phyloP scores from a whole-genome alignment of 768 basidiomycete species.

The Pisolithus albus region DNA sequence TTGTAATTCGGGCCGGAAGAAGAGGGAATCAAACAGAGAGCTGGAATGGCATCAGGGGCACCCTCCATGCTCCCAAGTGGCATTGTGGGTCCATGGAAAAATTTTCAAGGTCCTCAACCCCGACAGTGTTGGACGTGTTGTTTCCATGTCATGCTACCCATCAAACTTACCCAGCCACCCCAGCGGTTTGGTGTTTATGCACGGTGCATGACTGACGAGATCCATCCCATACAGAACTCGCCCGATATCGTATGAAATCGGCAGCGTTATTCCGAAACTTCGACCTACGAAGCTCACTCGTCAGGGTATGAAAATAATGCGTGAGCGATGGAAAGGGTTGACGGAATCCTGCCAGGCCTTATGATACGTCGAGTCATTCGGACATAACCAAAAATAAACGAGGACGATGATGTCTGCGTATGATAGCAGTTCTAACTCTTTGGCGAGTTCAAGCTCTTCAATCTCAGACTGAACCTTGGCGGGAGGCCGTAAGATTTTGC shows the following conservation, averaged over 20 bases:
- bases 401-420: too few relatives aligned
- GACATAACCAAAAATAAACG: too few relatives aligned
- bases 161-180: neutral
- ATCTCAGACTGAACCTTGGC: too few relatives aligned
- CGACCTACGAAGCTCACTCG: slow-evolving; percentile 64
- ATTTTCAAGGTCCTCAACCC: slow-evolving; percentile 93
- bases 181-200: slow-evolving; percentile 99
- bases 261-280: slow-evolving; percentile 99
- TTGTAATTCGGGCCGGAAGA: too few relatives aligned
- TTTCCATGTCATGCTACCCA: neutral
- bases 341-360: too few relatives aligned
- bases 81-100: slow-evolving; percentile 87
- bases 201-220: slow-evolving; percentile 99
- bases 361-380: too few relatives aligned
- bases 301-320: slow-evolving; percentile 64
- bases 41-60: slow-evolving; percentile 80
- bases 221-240: slow-evolving; percentile 83
- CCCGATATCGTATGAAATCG: slow-evolving; percentile 90
- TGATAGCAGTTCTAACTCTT: too few relatives aligned
- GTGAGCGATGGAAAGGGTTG: too few relatives aligned
- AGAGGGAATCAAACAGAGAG: too few relatives aligned
- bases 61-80: slow-evolving; percentile 91
- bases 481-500: too few relatives aligned
- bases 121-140: slow-evolving; percentile 67
- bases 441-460: too few relatives aligned